These are phyloP conservation scores for Cutaneotrichosporon dermatis DNA, from an alignment of 1,284 basidiomycete genomes.

Conservation along the genomic window DNA sequence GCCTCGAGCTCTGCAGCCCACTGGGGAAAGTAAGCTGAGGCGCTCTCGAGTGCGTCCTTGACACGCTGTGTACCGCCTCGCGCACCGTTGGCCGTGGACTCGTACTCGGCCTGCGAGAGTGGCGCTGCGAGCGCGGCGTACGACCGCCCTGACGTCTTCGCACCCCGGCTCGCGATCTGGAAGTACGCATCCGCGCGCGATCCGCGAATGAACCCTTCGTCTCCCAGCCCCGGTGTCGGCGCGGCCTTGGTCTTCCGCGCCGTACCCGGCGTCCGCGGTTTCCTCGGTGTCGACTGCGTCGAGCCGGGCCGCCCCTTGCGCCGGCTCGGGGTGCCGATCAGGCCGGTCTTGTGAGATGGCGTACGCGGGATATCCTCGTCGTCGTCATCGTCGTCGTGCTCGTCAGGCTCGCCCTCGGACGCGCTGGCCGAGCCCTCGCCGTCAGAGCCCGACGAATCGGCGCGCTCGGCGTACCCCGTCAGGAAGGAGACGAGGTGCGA, in stretches of 20 bases:
- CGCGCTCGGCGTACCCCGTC: conserved; percentile 33
- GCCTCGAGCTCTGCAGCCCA: conserved; percentile 67
- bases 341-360: conserved; percentile 12
- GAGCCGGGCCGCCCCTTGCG: conserved; percentile 21
- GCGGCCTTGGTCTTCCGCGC: conserved; percentile 14
- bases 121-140: conserved; percentile 69
- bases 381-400: conserved; percentile 28
- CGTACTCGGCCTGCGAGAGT: conserved; percentile 42
- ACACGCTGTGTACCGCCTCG: conserved; percentile 18
- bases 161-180: conserved; percentile 56
- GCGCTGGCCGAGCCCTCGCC: conserved; percentile 18
- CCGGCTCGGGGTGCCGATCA: conserved; percentile 27
- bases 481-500: conserved; percentile 44
- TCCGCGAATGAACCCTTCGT: conserved; percentile 43
- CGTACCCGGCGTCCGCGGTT: conserved; percentile 9
- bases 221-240: conserved; percentile 19
- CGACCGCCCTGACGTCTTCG: conserved; percentile 67
- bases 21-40: conserved; percentile 37
- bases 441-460: conserved; percentile 21
- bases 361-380: conserved; percentile 17
- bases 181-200: conserved; percentile 76
- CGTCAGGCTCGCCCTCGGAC: conserved; percentile 22
- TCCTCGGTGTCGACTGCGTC: conserved; percentile 22
- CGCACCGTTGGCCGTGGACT: conserved; percentile 20
- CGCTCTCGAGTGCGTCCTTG: conserved; percentile 24